These are phyloP conservation scores for Phyllosticta paracitricarpa DNA, from an alignment of 2,329 filamentous ascomycete genomes.

Conservation along the genomic window DNA sequence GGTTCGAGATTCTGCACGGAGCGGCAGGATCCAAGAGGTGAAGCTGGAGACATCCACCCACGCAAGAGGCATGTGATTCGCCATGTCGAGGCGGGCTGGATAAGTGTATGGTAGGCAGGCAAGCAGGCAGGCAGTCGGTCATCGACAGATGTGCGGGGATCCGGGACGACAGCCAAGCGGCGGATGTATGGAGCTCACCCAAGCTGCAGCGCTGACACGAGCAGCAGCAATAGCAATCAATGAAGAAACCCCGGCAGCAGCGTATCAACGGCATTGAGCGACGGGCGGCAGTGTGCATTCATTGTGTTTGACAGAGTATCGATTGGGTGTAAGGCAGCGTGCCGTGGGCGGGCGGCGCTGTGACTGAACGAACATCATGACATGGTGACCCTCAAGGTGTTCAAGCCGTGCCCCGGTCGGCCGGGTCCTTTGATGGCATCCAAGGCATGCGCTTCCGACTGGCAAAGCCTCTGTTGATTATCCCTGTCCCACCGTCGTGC, in stretches of 20 bases:
- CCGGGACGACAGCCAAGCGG: slow-evolving; percentile 5
- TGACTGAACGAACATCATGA: background rate
- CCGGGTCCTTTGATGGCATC: background rate
- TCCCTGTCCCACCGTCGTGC: slow-evolving; percentile 8
- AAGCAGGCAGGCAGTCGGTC: background rate
- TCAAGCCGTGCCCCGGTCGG: background rate
- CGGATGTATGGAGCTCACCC: background rate
- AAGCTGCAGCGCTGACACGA: slow-evolving; percentile 5
- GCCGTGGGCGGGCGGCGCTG: background rate
- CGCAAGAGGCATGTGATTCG: background rate
- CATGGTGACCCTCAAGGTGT: background rate
- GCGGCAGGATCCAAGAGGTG: background rate
- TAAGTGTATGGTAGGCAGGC: too few species aligned
- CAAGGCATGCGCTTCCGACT: slow-evolving; percentile 6
- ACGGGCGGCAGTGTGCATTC: too few species aligned
- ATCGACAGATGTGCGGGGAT: slow-evolving; percentile 4
- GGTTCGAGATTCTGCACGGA: background rate
- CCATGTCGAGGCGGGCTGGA: too few species aligned
- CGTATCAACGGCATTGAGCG: too few species aligned
- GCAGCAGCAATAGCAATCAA: background rate
- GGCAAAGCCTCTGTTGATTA: slow-evolving; percentile 5
- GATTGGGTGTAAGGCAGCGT: too few species aligned
- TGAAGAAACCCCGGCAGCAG: too few species aligned
- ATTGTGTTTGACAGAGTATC: too few species aligned
- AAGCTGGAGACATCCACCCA: background rate